Base-by-base conservation (phyloP, 2,329 filamentous ascomycete species). In the Cercospora sp. region DNA sequence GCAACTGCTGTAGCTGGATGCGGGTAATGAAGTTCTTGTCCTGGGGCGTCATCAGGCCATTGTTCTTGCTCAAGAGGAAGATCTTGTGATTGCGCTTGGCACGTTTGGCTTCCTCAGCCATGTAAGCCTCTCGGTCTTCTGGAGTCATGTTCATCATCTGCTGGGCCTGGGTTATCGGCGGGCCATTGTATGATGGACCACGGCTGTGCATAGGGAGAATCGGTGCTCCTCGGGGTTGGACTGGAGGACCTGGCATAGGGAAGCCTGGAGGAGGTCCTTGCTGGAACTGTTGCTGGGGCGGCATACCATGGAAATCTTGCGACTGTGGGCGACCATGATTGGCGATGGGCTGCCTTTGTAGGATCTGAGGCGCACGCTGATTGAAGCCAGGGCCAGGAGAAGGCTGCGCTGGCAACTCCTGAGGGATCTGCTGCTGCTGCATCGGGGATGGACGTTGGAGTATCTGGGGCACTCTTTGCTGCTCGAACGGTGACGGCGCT, bases 21-120 rank as follows among this genome's bases (percentile, higher is more conserved):
- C 95, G 90, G 5, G 95, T 98, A 73, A 99, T 97, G 81, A 98
- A 99, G 79, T 97, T 99, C 85, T 99, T 99, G 81, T 99, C 95
- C 77, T 98, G 94, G 0, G 95, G 95, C 3, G 95, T 99, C 95
- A 99, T 99, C 69, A 99, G 82, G 26, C 95, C 95, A 76, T 99
- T 99, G 75, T 96, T 93, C 81, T 93, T 93, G 26, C 93, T 96
- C 63, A 97, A 83, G 51, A 96, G 84, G 82, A 94, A 94, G 70
- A 99, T 98, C 84, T 99, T 99, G 83, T 98, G 94, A 77, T 99
- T 98, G 51, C 95, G 89, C 84, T 99, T 99, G 5, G 95, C 94
- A 61, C 95, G 89, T 81, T 94, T 95, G 0, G 94, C 94, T 79
- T 99, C 95, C 78, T 97, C 94, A 71, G 93, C 89, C 63, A 98